Evolutionary conservation across 2,329 filamentous ascomycete species (phyloP), one percentile per base, ranked within the genome.

Genomic region (Aspergillus fumigatiaffinis): DNA sequence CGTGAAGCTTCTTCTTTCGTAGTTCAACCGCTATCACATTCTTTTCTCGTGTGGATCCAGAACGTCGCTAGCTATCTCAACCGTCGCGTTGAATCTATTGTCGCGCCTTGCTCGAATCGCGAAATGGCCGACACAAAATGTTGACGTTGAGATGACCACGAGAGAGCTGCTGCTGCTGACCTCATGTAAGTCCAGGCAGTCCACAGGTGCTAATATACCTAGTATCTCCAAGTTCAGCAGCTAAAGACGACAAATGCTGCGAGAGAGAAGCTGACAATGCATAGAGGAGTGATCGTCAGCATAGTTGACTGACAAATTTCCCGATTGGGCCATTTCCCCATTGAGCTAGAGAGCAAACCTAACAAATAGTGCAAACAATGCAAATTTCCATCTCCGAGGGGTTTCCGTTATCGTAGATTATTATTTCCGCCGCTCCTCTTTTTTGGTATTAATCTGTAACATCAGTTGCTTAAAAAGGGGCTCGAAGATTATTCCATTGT

Each of bases 291-390:
- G 14, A 38, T 38, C 14, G 5, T 20, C 14, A 54, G 46, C 17
- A 51, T 55, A 21, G 10, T 8, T 6, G 35, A 57, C 51, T 44
- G 50, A 55, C 26, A 32, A 58, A 56, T 53, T 63, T 47, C 62
- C 57, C 50, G 42, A 65, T 64, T 64, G 63, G 58, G 55, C 50
- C 35, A 35, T 29, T 29, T 29, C 28, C 28, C 28, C 1, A 10
- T 29, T 29, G 8, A 10, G 28, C 28, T 10, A 10, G 10, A 10
- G 28, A 17, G 48, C 70, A 72, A 73, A 71, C 65, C 61, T 7
- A 26, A 1, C 25, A 26, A 26, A 26, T 26, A 7, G 7, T 26
- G 25, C 68, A 71, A 68, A 70, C 68, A 60, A 50, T 54, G 17
- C 55, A 60, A 61, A 58, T 38, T 32, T 60, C 60, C 23, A 63